Conservation (phyloP, 129 eudicot genomes). For the Helianthus annuus region DNA sequence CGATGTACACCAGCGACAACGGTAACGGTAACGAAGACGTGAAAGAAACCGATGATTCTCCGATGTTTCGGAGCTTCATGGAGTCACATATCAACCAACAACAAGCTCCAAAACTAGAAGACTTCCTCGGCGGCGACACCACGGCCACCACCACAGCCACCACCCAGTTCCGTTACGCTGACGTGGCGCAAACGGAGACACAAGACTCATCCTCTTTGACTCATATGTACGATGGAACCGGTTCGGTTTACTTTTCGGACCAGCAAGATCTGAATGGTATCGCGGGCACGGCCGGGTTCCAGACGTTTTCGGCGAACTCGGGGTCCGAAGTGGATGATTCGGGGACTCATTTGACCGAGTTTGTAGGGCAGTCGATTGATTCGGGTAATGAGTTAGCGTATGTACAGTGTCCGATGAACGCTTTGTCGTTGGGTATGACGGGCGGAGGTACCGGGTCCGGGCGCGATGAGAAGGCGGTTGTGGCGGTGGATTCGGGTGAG, state of each 20-base stretch:
- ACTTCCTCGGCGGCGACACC: slow-evolving; percentile 69
- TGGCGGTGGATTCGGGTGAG: slow-evolving; percentile 45
- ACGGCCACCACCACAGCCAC: slow-evolving; percentile 24
- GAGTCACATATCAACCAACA: slow-evolving; percentile 50
- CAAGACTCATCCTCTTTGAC: slow-evolving; percentile 85
- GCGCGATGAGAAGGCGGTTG: slow-evolving; percentile 42
- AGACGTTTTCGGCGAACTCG: slow-evolving; percentile 82
- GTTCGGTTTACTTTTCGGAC: slow-evolving; percentile 48
- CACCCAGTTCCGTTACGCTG: slow-evolving; percentile 39
- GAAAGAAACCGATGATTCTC: slow-evolving; percentile 34
- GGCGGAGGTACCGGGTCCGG: slow-evolving; percentile 16
- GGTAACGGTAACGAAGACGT: slow-evolving; percentile 20
- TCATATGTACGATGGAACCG: slow-evolving; percentile 68
- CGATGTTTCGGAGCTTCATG: slow-evolving; percentile 44
- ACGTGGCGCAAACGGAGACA: slow-evolving; percentile 57
- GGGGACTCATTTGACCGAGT: slow-evolving; percentile 47
- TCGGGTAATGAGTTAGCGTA: slow-evolving; percentile 63
- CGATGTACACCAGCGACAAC: slow-evolving; percentile 46
- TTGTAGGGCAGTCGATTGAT: slow-evolving; percentile 60
- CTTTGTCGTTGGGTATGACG: slow-evolving; percentile 54
- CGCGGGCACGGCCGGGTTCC: slow-evolving; percentile 53
- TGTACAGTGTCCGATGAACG: slow-evolving; percentile 44
- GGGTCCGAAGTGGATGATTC: slow-evolving; percentile 97
- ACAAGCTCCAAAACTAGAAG: slow-evolving; percentile 84
- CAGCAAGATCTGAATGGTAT: slow-evolving; percentile 61